A percentile compares a stretch with the other conserved stretches of the same genome.
phyloP scores from a whole-genome alignment of 345 rosid genomes.

The Hirschfeldia incana region DNA sequence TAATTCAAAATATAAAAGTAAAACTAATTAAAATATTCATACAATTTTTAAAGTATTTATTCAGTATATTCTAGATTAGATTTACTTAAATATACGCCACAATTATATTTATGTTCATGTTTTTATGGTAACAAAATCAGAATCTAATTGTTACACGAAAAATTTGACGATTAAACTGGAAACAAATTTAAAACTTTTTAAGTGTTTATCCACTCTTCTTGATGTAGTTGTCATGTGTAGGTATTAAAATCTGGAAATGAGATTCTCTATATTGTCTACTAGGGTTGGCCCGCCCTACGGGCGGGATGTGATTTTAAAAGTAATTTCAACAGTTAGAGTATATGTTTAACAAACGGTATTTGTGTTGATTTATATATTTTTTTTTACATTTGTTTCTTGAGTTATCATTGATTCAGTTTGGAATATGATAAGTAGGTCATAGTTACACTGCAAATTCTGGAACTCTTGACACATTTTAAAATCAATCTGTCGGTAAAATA shows the following conservation, averaged over 20 bases:
- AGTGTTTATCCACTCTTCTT: not conserved
- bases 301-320: too few species aligned
- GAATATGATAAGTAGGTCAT: too few species aligned
- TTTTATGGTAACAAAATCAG: not conserved
- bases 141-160: not conserved
- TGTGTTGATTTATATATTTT: too few species aligned
- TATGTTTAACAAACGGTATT: too few species aligned
- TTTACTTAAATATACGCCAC: not conserved
- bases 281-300: too few species aligned
- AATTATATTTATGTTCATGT: not conserved
- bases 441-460: too few species aligned
- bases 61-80: not conserved
- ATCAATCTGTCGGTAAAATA: too few species aligned
- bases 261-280: not conserved
- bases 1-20: not conserved
- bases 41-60: not conserved
- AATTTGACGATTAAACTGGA: not conserved
- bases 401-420: too few species aligned
- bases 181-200: not conserved
- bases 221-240: not conserved
- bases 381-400: too few species aligned
- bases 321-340: too few species aligned
- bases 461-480: too few species aligned
- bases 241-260: not conserved
- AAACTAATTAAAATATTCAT: not conserved